phyloP scores from a whole-genome alignment of 768 basidiomycete genomes.

The Amyloporia xantha region DNA sequence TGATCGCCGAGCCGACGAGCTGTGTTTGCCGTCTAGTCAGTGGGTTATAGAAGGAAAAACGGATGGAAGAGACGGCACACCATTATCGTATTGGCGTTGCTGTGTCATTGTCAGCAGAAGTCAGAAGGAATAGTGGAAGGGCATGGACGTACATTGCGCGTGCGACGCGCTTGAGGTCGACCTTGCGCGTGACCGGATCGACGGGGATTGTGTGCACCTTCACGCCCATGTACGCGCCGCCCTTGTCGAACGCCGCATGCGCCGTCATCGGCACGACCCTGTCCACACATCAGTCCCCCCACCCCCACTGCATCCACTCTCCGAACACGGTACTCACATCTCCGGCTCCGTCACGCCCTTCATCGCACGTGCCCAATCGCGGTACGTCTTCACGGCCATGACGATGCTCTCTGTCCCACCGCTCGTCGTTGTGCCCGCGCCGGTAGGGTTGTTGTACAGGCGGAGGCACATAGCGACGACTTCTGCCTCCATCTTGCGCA shows the following conservation, averaged over 20 bases:
- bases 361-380: conserved; percentile 81
- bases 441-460: conserved; percentile 78
- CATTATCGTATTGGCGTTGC: conserved; percentile 87
- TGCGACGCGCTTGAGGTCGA: conserved; percentile 66
- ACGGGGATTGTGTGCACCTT: conserved; percentile 88
- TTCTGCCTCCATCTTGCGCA: conserved; percentile 97
- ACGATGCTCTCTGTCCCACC: conserved; percentile 96
- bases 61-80: conserved; percentile 32
- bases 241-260: conserved; percentile 96
- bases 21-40: too few relatives aligned
- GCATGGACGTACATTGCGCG: conserved; percentile 72
- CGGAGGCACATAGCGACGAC: conserved; percentile 82
- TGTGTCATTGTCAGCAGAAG: conserved; percentile 27
- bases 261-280: conserved; percentile 82
- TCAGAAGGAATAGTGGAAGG: conserved; percentile 1
- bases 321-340: conserved; percentile 70
- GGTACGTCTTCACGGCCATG: conserved; percentile 91
- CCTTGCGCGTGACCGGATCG: conserved; percentile 67
- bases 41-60: too few relatives aligned
- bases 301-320: too few relatives aligned
- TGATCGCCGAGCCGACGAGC: conserved; percentile 82
- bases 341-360: conserved; percentile 91
- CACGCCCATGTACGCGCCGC: conserved; percentile 78
- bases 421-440: conserved; percentile 89
- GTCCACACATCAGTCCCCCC: not conserved